Conservation (phyloP, 225 moss, liverwort and hornwort genomes). For the Bryum argenteum region DNA sequence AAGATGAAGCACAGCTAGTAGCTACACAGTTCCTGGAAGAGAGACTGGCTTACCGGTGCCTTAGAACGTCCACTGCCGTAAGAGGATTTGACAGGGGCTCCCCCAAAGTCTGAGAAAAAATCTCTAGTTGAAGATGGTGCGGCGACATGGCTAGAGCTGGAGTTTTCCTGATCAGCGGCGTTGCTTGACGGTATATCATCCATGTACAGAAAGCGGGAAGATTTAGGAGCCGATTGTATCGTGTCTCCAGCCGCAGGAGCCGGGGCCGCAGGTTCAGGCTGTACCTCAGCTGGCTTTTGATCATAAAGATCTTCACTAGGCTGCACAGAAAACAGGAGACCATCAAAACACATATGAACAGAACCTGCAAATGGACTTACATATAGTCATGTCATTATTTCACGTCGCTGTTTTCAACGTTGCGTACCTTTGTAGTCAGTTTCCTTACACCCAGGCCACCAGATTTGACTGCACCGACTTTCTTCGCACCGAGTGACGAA, state of each 20-base stretch:
- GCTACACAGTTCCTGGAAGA: conserved; percentile 14
- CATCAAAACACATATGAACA: conserved; percentile 8
- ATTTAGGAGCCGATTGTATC: conserved; percentile 66
- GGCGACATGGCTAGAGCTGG: conserved; percentile 74
- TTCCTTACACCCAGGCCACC: conserved; percentile 90
- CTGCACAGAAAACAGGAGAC: conserved; percentile 48
- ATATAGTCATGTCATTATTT: too few species aligned
- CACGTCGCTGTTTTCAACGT: not conserved
- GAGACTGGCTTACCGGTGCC: conserved; percentile 51
- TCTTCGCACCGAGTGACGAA: conserved; percentile 79
- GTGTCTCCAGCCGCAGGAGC: conserved; percentile 51
- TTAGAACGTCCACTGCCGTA: conserved; percentile 63
- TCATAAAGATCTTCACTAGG: conserved; percentile 83
- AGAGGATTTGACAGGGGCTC: conserved; percentile 49
- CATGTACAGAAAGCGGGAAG: conserved; percentile 88
- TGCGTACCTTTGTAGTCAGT: conserved; percentile 74
- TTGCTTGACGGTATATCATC: conserved; percentile 66
- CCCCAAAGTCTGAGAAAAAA: conserved; percentile 86
- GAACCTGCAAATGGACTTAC: not conserved
- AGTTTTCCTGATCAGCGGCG: conserved; percentile 41
- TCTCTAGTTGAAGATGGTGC: conserved; percentile 73
- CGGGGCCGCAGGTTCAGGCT: conserved; percentile 66
- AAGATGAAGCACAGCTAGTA: conserved; percentile 2
- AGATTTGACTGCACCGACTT: conserved; percentile 63
- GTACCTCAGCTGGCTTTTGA: conserved; percentile 84